A percentile compares a stretch with the other conserved stretches of the same genome.
These are phyloP conservation scores for Curvularia sp. DNA, from an alignment of 2,329 filamentous ascomycete species.

Conservation along the genomic window DNA sequence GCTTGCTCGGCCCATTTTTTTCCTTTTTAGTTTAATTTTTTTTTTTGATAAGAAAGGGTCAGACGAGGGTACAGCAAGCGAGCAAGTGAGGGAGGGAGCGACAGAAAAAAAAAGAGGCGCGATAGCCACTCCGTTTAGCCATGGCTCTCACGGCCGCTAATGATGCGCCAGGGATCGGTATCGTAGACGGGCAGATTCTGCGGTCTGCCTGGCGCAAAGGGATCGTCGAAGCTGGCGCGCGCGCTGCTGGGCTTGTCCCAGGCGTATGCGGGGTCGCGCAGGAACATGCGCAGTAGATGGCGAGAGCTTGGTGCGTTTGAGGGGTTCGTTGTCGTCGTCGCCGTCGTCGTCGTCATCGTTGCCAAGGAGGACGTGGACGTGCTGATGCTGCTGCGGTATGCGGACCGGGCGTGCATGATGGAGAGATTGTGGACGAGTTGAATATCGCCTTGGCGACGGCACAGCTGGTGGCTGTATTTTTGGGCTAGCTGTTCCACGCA, in stretches of 20 bases:
- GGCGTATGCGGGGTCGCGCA: slow-evolving; percentile 44
- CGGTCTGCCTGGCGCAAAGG: slow-evolving; percentile 39
- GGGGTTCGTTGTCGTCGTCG: background rate
- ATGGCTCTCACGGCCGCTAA: slow-evolving; percentile 51
- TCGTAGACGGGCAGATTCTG: slow-evolving; percentile 47
- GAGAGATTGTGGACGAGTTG: slow-evolving; percentile 49
- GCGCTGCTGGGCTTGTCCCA: slow-evolving; percentile 41
- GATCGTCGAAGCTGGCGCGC: slow-evolving; percentile 33
- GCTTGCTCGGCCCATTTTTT: no score
- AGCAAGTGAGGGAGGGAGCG: background rate
- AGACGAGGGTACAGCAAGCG: background rate
- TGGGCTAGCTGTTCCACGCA: slow-evolving; percentile 41
- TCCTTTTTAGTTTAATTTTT: no score
- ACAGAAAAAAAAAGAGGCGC: background rate
- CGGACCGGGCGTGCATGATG: slow-evolving; percentile 49
- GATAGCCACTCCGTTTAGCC: no score
- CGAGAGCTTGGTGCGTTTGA: slow-evolving; percentile 33
- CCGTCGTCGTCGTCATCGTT: background rate
- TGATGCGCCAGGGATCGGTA: slow-evolving; percentile 47
- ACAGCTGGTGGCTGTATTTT: slow-evolving; percentile 40
- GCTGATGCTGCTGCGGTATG: slow-evolving; percentile 32
- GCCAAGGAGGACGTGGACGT: background rate
- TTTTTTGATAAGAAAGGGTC: no score
- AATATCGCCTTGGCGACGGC: slow-evolving; percentile 48
- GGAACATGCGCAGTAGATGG: slow-evolving; percentile 50